A percentile compares a stretch with the other conserved stretches of the same genome.
These are phyloP conservation scores for Setaria viridis DNA, from an alignment of 202 grass and related monocot genomes.

Conservation along the genomic window DNA sequence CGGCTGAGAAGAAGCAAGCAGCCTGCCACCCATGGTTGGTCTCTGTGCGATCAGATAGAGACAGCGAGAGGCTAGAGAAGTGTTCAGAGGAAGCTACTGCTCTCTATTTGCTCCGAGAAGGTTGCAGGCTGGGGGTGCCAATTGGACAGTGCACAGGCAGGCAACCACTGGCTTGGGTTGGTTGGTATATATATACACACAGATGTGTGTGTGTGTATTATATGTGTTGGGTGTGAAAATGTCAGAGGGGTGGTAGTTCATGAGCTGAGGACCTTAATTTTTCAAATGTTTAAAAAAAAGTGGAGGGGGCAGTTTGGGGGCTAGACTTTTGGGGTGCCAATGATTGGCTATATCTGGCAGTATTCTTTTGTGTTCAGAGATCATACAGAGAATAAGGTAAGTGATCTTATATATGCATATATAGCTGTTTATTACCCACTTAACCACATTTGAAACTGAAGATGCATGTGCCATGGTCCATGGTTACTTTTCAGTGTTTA, in stretches of 20 bases:
- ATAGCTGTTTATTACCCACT: not conserved
- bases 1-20: conserved; percentile 16
- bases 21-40: conserved; percentile 30
- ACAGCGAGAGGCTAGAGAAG: not conserved
- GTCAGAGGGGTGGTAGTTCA: conserved; percentile 8
- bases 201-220: not conserved
- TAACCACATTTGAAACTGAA: not conserved
- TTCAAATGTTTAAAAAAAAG: conserved; percentile 45
- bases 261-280: conserved; percentile 27
- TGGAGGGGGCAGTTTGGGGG: not conserved
- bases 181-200: conserved; percentile 29
- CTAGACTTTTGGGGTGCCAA: conserved; percentile 27
- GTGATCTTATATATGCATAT: not conserved
- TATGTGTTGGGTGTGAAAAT: conserved; percentile 27
- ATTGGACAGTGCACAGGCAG: conserved; percentile 35
- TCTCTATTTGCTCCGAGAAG: not conserved
- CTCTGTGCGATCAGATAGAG: not conserved
- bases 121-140: conserved; percentile 30
- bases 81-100: not conserved
- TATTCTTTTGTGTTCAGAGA: not conserved
- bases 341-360: conserved; percentile 22
- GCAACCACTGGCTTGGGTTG: not conserved
- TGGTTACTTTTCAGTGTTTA: not conserved
- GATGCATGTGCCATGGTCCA: not conserved
- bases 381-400: not conserved